These are phyloP conservation scores for Hansfordia pulvinata DNA, from an alignment of 2,329 filamentous ascomycete species.

Conservation along the genomic window DNA sequence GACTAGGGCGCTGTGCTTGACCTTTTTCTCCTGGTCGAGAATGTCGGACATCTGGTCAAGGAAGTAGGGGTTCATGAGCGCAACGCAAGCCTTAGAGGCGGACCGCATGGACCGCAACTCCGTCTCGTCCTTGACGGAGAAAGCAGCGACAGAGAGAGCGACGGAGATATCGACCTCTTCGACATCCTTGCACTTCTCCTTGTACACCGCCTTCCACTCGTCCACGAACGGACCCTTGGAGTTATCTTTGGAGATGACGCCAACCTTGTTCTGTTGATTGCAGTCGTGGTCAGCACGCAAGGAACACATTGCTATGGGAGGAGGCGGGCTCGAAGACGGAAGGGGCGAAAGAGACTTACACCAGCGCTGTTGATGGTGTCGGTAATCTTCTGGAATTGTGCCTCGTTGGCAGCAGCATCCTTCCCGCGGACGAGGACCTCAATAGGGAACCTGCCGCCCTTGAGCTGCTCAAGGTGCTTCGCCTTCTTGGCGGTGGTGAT, in stretches of 20 bases:
- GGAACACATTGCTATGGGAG: neutral
- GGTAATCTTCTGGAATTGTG: conserved; percentile 72
- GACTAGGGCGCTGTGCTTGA: conserved; percentile 77
- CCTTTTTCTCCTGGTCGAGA: conserved; percentile 92
- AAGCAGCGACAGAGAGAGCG: conserved; percentile 69
- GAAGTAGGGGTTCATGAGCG: conserved; percentile 91
- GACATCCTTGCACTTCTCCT: conserved; percentile 66
- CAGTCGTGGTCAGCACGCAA: conserved; percentile 4
- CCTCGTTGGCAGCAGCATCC: conserved; percentile 80
- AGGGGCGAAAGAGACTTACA: too few species aligned
- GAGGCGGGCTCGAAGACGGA: conserved; percentile 2
- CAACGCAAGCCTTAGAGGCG: conserved; percentile 85
- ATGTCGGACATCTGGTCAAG: conserved; percentile 97
- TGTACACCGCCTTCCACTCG: conserved; percentile 83
- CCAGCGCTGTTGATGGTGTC: conserved; percentile 81
- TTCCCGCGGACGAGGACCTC: conserved; percentile 89
- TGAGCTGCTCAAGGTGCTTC: conserved; percentile 83
- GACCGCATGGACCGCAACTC: conserved; percentile 91
- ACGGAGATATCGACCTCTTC: conserved; percentile 78
- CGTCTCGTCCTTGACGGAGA: conserved; percentile 88
- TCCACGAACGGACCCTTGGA: conserved; percentile 83
- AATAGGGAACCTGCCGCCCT: conserved; percentile 81
- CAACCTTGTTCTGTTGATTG: conserved; percentile 69
- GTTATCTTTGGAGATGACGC: conserved; percentile 71
- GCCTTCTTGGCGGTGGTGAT: conserved; percentile 97